Evolutionary conservation across 768 basidiomycete genomes (phyloP), one percentile per base, ranked within the genome.

Genomic region (Trametes cinnabarina): DNA sequence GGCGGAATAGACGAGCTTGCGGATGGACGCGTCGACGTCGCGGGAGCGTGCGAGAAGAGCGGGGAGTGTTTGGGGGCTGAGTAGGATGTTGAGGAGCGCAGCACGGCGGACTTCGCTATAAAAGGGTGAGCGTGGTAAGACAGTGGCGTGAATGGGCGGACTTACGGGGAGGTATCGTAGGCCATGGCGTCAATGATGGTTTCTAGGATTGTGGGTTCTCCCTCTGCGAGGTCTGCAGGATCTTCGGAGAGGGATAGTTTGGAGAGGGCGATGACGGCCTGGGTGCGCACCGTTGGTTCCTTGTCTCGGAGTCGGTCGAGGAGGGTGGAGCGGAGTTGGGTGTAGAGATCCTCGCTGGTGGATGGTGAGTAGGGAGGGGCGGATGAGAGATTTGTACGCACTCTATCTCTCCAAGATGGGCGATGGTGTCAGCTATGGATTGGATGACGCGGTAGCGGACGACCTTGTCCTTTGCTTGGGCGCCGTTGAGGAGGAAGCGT

Each of bases 101-200:
- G 87, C 85, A 30, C 88, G 84, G 4, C 96, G 94, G 19, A 98
- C 95, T 47, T 98, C 95, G 3, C 92, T 94, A 65, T 23, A 41
- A 19, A 2, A 26, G 7, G 1, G 32, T 48, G 20, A 62, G 39
- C 35, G 11, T 8, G 11, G 19, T 12, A 23, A 46, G 19, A n/a
- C 14, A 20, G 46, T 19, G 20, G 51, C 25, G 37, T 44, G 50
- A 47, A 17, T 42, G 28, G 15, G 40, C n/a, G 40, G 22, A 74
- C 92, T 59, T 68, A 96, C 92, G 87, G 75, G 10, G 91, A 85
- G 1, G 87, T 76, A 66, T 97, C 96, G 63, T 85, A 79, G 7
- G 78, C 71, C 41, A 97, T 73, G 25, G 83, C 75, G 19, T 90
- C 86, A 14, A 88, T 63, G 9, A 95, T 78, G n/a, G 84, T 76